Base-by-base conservation (phyloP, 805 yeast genomes). In the Candida ovalis region DNA sequence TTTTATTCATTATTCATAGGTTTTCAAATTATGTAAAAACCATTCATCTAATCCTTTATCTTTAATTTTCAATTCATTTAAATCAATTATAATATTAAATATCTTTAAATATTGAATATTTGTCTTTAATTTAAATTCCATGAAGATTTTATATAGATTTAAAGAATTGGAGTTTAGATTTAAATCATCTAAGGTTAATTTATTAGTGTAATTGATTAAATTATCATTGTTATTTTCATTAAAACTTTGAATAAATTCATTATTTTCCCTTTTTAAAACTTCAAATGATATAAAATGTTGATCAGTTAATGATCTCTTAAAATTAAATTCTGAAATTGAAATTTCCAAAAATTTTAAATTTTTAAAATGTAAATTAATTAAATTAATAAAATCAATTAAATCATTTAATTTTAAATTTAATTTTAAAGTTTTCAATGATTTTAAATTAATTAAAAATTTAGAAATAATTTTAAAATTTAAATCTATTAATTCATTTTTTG, bases 31-130 rank as follows among this genome's bases (percentile, higher is more conserved):
- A 18, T 50, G 39, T 5, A 49, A 52, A 36, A 61, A 59, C 65
- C 66, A 63, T n/a, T 45, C 44, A 10, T 60, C 56, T 22, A 61
- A 45, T 2, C 61, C 60, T 40, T 51, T 48, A 30, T 53, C 58
- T 33, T 59, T 56, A 27, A 51, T 46, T 17, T 47, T 45, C 25
- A 55, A 43, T 6, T 45, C 47, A 12, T 39, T 40, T 27, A 58
- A 39, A 38, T 58, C 54, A n/a, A 57, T 40, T 18, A 60, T 51
- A 18, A 50, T 47, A 45, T 55, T 52, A 45, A 56, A 56, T 3
- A 56, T 28, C 40, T 52, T 58, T 30, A 56, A 36, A 30, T 59
- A 60, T 33, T 46, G 42, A 22, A 61, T 46, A 13, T 45, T 50
- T 2, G 55, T 55, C 3, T 42, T 47, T 39, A 48, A 25, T 22